Percentiles rank a stretch among this genome's conserved stretches.
These are phyloP conservation scores for Vachellia pachyceras DNA, from an alignment of 306 rosid genomes.

Conservation along the genomic window DNA sequence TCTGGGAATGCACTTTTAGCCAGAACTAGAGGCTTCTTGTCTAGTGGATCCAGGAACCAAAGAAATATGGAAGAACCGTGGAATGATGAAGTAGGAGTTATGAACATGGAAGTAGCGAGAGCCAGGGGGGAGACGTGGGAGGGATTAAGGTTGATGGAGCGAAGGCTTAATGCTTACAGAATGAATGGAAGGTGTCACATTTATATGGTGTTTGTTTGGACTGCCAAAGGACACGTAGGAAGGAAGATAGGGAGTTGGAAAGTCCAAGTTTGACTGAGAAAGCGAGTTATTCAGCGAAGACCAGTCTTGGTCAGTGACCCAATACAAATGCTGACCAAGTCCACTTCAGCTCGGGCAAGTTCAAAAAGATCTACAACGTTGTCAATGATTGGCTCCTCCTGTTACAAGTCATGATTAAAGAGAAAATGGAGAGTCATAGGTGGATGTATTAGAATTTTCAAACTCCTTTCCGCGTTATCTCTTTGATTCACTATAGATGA, in stretches of 20 bases:
- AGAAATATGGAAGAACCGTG: constrained; percentile 27
- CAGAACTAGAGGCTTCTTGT: constrained; percentile 12
- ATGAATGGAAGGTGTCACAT: neutral
- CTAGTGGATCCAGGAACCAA: constrained; percentile 31
- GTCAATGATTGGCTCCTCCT: constrained; percentile 27
- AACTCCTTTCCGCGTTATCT: constrained; percentile 45
- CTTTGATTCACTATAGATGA: neutral
- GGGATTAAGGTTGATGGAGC: neutral
- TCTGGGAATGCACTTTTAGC: neutral
- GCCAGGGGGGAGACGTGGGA: neutral
- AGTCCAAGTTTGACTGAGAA: constrained; percentile 62
- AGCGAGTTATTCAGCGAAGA: constrained; percentile 61
- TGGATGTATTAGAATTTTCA: constrained; percentile 43
- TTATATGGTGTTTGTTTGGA: constrained; percentile 18
- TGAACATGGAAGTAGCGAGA: constrained; percentile 46
- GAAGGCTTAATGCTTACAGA: constrained; percentile 25
- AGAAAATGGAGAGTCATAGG: neutral
- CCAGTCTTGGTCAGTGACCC: constrained; percentile 49
- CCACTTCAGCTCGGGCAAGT: constrained; percentile 6
- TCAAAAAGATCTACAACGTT: neutral
- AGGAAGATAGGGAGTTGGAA: constrained; percentile 12
- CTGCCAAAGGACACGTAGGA: neutral
- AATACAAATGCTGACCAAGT: constrained; percentile 56
- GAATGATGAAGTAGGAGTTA: constrained; percentile 38
- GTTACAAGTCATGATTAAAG: constrained; percentile 19